Conservation (phyloP, 441 rosid genomes). For the Arabidopsis hybrid region DNA sequence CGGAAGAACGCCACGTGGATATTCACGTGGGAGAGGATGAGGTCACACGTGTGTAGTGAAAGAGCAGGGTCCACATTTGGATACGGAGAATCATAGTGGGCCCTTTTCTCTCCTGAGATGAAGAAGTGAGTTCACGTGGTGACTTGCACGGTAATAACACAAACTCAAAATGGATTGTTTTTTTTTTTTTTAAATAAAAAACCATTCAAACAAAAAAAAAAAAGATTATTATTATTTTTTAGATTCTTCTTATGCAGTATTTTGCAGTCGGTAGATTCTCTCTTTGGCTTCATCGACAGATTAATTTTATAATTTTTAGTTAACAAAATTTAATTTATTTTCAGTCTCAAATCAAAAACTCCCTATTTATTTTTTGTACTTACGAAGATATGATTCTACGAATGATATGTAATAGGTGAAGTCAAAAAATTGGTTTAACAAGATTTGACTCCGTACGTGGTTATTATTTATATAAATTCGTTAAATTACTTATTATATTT, state of each 20-base stretch:
- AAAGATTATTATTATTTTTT: background rate
- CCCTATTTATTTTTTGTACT: background rate
- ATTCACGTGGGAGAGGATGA: constrained; percentile 57
- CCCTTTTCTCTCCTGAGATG: constrained; percentile 49
- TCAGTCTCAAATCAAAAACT: background rate
- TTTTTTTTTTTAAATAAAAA: background rate
- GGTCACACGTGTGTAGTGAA: constrained; percentile 56
- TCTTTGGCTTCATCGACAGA: constrained; percentile 14
- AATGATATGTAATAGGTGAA: constrained; percentile 15
- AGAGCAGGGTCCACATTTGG: constrained; percentile 42
- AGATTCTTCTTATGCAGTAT: constrained; percentile 45
- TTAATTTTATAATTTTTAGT: background rate
- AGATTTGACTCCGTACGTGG: background rate
- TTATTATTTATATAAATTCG: background rate
- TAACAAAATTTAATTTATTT: too few species aligned
- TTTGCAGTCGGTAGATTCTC: constrained; percentile 41
- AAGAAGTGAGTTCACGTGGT: constrained; percentile 64
- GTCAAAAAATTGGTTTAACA: constrained; percentile 13
- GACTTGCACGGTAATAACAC: constrained; percentile 31
- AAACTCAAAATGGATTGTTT: constrained; percentile 22
- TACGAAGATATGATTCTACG: constrained; percentile 17
- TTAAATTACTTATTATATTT: too few species aligned
- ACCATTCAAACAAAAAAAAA: background rate
- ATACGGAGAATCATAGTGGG: constrained; percentile 89
- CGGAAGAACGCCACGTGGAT: constrained; percentile 50